A percentile compares a stretch with the other conserved stretches of the same genome.
phyloP scores from a whole-genome alignment of 805 yeast genomes.

The Ogataea philodendri region DNA sequence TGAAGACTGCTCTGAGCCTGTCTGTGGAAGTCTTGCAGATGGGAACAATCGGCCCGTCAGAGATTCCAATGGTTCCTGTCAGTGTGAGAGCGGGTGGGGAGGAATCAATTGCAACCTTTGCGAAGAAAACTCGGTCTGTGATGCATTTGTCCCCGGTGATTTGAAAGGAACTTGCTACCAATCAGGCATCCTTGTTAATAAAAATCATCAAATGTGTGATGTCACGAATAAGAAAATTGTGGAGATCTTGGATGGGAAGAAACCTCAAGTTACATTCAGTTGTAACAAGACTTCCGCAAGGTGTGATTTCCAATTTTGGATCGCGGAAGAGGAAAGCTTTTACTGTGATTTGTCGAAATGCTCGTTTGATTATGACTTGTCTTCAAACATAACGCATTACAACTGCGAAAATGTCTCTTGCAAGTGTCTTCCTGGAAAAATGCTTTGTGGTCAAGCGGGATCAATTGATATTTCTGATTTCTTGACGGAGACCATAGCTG shows the following conservation, averaged over 20 bases:
- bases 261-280: slow-evolving; percentile 89
- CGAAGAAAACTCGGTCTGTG: slow-evolving; percentile 68
- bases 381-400: slow-evolving; percentile 67
- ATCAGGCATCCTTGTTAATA: slow-evolving; percentile 77
- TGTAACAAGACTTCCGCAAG: slow-evolving; percentile 64
- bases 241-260: slow-evolving; percentile 71
- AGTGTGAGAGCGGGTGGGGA: slow-evolving; percentile 83
- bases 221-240: slow-evolving; percentile 88
- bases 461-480: slow-evolving; percentile 94
- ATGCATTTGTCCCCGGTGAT: slow-evolving; percentile 80
- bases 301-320: slow-evolving; percentile 96
- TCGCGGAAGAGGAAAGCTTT: slow-evolving; percentile 84
- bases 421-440: slow-evolving; percentile 85
- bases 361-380: slow-evolving; percentile 60
- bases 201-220: slow-evolving; percentile 87
- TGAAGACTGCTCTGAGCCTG: slow-evolving; percentile 82
- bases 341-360: slow-evolving; percentile 83
- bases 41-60: slow-evolving; percentile 67
- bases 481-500: slow-evolving; percentile 80
- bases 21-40: slow-evolving; percentile 76
- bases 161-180: slow-evolving; percentile 85
- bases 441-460: slow-evolving; percentile 92
- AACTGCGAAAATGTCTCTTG: slow-evolving; percentile 78
- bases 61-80: slow-evolving; percentile 53
- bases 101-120: slow-evolving; percentile 96